Conservation (phyloP, 2,329 filamentous ascomycete genomes). For the Hypoxylon sp. region DNA sequence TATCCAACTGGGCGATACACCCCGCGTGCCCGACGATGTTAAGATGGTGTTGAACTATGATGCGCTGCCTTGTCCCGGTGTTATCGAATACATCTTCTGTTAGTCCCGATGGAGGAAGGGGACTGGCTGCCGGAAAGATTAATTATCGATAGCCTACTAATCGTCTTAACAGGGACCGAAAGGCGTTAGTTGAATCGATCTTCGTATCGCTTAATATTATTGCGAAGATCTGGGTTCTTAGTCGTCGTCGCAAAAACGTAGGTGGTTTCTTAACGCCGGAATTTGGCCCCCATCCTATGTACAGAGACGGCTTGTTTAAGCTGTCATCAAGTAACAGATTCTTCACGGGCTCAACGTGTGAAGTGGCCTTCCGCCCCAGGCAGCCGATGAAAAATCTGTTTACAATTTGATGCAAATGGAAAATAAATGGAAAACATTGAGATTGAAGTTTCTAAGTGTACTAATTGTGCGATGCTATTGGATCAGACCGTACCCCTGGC, state of each 20-base stretch:
- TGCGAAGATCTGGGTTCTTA: neutral
- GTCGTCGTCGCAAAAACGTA: neutral
- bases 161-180: neutral
- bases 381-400: neutral
- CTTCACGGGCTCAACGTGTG: neutral
- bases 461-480: neutral
- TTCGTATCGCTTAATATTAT: neutral
- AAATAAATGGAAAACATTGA: neutral
- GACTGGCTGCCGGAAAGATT: neutral
- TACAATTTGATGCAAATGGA: neutral
- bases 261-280: neutral
- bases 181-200: neutral
- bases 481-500: constrained; percentile 1
- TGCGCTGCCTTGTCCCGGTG: neutral
- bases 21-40: constrained; percentile 27
- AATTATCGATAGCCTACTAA: neutral
- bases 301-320: neutral
- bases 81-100: neutral
- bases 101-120: neutral
- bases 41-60: neutral
- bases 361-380: too few relatives aligned
- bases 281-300: neutral
- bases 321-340: neutral
- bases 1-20: constrained; percentile 13
- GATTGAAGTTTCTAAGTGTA: neutral